Base-by-base conservation (phyloP, 495 filamentous ascomycete species). In the Filosporella fistucella region DNA sequence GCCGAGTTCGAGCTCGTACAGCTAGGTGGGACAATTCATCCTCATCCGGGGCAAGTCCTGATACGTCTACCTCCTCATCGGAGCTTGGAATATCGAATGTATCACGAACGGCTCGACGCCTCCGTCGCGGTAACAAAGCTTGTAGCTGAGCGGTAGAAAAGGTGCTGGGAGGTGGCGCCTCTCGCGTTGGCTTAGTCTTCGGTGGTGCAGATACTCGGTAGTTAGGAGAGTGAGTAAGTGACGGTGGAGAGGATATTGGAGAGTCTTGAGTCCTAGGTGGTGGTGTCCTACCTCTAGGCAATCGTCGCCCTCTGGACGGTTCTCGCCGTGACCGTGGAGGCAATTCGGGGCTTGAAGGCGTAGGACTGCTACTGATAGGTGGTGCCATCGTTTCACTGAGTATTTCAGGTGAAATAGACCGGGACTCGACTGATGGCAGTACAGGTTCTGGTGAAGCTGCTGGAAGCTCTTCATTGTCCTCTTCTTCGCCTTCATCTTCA, bases 311-410 rank as follows among this genome's bases (percentile, higher is more conserved):
- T 37, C 52, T 24, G 1, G 49, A 33, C 11, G 43, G 28, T 18
- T 24, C 26, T 50, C 30, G 21, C 12, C 24, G 34, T 23, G 25
- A 3, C 29, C 34, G 37, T 17, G 45, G 12, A n/a, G 34, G 25
- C 20, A 28, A 41, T 33, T 37, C 28, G 10, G 43, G 57, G 28
- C 28, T 64, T 4, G 42, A 25, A 2, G 58, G 57, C n/a, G 55
- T 45, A 17, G 51, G 30, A 50, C 67, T 68, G 61, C 73, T 77
- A 47, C 75, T 79, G 43, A 61, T 50, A 3, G 78, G 78, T 3
- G 70, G 72, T 28, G 66, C 70, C 72, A 77, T 69, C 1, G 72
- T 78, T 49, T 72, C 68, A 45, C 68, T 78, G 26, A 68, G 55
- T 6, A 59, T 42, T 48, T 71, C 68, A 5, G 65, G 51, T n/a